Evolutionary conservation across 768 basidiomycete genomes (phyloP).

Genomic region (Psilocybe tampanensis): DNA sequence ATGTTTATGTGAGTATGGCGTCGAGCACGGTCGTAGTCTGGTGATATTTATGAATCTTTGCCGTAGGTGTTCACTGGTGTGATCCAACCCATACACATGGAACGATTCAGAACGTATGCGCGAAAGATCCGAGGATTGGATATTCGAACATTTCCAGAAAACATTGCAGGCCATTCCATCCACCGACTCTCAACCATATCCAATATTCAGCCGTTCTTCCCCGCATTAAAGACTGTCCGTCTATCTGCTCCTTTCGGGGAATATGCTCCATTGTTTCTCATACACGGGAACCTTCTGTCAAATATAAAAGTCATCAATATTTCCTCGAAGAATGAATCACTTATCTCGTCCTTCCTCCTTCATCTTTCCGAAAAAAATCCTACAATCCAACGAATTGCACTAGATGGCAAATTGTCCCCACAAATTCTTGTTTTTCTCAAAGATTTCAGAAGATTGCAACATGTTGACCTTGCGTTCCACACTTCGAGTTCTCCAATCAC

Average conservation of each 20-base stretch:
- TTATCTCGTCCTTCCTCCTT: not conserved
- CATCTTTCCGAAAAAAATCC: no score
- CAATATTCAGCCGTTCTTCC: slow-evolving; percentile 5
- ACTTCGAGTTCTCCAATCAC: not conserved
- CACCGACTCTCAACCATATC: not conserved
- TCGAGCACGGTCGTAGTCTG: not conserved
- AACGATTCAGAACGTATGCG: slow-evolving; percentile 1
- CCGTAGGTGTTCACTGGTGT: slow-evolving; percentile 5
- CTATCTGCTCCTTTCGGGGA: no score
- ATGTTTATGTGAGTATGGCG: slow-evolving; percentile 8
- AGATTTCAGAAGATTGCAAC: slow-evolving; percentile 1
- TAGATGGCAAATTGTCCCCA: no score
- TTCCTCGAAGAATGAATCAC: not conserved
- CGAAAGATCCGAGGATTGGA: slow-evolving; percentile 9
- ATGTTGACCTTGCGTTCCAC: not conserved
- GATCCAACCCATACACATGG: not conserved
- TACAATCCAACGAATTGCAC: no score
- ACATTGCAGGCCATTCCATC: slow-evolving; percentile 2
- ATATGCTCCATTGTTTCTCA: not conserved
- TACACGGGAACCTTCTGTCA: not conserved
- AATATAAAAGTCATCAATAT: slow-evolving; percentile 1
- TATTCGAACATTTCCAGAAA: slow-evolving; percentile 2
- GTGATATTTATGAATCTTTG: not conserved
- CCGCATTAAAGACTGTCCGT: slow-evolving; percentile 3
- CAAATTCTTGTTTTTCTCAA: not conserved